A percentile compares a stretch with the other conserved stretches of the same genome.
Evolutionary conservation across 768 basidiomycete species (phyloP).

Genomic region (Pholiota conissans): DNA sequence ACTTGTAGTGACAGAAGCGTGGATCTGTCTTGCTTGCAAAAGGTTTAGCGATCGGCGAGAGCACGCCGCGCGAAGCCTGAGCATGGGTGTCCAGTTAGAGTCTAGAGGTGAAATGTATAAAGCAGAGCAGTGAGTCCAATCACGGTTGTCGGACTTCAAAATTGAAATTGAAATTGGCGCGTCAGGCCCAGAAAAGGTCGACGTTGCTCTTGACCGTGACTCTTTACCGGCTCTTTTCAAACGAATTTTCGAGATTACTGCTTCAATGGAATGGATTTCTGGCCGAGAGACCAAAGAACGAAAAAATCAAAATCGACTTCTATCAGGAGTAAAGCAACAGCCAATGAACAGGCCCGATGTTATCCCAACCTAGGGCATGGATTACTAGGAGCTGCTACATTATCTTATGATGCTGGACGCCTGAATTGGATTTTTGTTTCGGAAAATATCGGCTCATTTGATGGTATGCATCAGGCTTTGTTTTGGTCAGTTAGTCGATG

Average conservation of each 20-base stretch:
- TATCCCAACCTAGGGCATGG: slow-evolving; percentile 63
- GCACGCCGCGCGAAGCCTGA: slow-evolving; percentile 50
- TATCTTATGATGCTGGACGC: slow-evolving; percentile 42
- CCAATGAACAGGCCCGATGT: slow-evolving; percentile 29
- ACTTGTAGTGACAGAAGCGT: slow-evolving; percentile 37
- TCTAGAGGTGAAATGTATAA: slow-evolving; percentile 5
- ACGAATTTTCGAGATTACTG: not conserved
- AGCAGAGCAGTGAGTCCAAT: slow-evolving; percentile 9
- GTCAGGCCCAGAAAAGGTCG: not conserved
- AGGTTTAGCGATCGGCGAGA: slow-evolving; percentile 34
- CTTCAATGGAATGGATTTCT: slow-evolving; percentile 70
- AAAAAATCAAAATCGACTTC: slow-evolving; percentile 16
- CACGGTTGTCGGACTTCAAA: slow-evolving; percentile 26
- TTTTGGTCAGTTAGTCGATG: not conserved
- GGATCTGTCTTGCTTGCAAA: slow-evolving; percentile 37
- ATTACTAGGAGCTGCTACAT: slow-evolving; percentile 52
- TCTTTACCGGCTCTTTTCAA: not conserved
- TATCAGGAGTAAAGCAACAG: slow-evolving; percentile 2
- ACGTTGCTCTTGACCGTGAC: not conserved
- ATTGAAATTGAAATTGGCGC: slow-evolving; percentile 10
- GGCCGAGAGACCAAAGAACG: slow-evolving; percentile 56
- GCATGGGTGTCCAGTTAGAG: slow-evolving; percentile 34
- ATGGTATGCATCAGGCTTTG: not conserved
- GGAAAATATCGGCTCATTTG: slow-evolving; percentile 11
- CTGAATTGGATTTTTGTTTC: slow-evolving; percentile 54